Base-by-base conservation (phyloP, 2,329 filamentous ascomycete genomes). In the Cladosporium sp. region DNA sequence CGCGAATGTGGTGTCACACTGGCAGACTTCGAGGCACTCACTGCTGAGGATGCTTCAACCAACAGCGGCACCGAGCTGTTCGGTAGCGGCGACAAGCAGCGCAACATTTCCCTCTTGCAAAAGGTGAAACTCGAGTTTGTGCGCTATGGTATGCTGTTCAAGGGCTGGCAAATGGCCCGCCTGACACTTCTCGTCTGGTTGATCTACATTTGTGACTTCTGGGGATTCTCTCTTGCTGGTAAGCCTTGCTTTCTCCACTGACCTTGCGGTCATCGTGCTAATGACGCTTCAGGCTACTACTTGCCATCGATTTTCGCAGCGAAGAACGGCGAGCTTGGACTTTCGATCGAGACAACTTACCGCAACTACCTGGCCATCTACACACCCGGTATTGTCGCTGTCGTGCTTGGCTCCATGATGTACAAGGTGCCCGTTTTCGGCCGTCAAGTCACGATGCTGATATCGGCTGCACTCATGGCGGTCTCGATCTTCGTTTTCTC, bases 311-410 rank as follows among this genome's bases (percentile, higher is more conserved):
- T 86, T 59, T 75, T 86, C 2, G 82, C 82, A 3, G 68, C 81
- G n/a, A 86, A 86, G 70, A 85, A 86, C 65, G 80, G 80, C 15
- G 76, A 76, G 0, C 76, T 80, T 12, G 70, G 78, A 4, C 76
- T 83, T 3, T 79, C 80, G 2, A 78, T 86, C 12, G 71, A 73
- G 61, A 71, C 79, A 70, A 86, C 83, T 0, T 86, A 86, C 69
- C 80, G 82, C 21, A 81, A 79, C 4, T 86, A 86, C 72, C 80
- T 86, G 38, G 84, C 83, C 70, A 86, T 85, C 2, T 86, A 86
- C 73, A 77, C 81, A 0, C 84, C 84, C 0, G 84, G 84, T 2
- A 81, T 84, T 10, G 66, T 85, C 0, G 84, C 82, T 26, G 84
- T 86, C 0, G 73, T 85, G 0, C 71, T 85, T 2, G 84, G 82